These are phyloP conservation scores for Yamadazyma triangularis DNA, from an alignment of 1,139 yeast species.

Conservation along the genomic window DNA sequence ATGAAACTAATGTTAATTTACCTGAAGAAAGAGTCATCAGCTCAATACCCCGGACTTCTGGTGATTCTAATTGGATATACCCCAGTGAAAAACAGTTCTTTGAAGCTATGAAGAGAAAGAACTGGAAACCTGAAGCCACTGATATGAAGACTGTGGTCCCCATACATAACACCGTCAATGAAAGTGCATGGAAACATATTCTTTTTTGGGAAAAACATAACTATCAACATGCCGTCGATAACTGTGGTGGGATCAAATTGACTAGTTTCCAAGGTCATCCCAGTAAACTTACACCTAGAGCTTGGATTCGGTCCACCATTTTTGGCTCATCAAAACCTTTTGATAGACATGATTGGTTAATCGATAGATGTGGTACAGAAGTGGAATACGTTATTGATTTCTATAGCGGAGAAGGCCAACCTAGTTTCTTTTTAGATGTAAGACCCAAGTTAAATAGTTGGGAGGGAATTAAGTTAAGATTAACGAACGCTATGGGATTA, in stretches of 20 bases:
- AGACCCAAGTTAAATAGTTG: slow-evolving; percentile 80
- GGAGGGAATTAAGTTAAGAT: slow-evolving; percentile 75
- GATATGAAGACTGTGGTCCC: slow-evolving; percentile 94
- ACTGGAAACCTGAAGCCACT: slow-evolving; percentile 74
- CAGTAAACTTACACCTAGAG: slow-evolving; percentile 81
- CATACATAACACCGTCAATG: slow-evolving; percentile 90
- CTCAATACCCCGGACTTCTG: slow-evolving; percentile 77
- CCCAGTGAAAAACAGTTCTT: slow-evolving; percentile 94
- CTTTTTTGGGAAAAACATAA: slow-evolving; percentile 71
- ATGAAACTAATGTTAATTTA: slow-evolving; percentile 26
- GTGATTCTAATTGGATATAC: slow-evolving; percentile 75
- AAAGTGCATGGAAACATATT: slow-evolving; percentile 86
- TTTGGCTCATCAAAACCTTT: slow-evolving; percentile 76
- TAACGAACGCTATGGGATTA: slow-evolving; percentile 37
- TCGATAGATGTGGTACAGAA: slow-evolving; percentile 80
- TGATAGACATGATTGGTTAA: slow-evolving; percentile 94
- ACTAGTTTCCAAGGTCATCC: slow-evolving; percentile 90
- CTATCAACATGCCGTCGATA: slow-evolving; percentile 42
- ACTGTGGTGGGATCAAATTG: slow-evolving; percentile 81
- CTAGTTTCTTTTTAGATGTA: slow-evolving; percentile 81
- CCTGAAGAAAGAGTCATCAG: slow-evolving; percentile 74
- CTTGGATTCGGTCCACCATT: slow-evolving; percentile 61
- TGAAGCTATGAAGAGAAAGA: slow-evolving; percentile 89
- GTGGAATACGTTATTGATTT: slow-evolving; percentile 93
- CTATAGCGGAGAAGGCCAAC: slow-evolving; percentile 58